Percentiles rank a stretch among this genome's conserved stretches.
These are phyloP conservation scores for Alloascoidea africana DNA, from an alignment of 805 yeast genomes.

Conservation along the genomic window DNA sequence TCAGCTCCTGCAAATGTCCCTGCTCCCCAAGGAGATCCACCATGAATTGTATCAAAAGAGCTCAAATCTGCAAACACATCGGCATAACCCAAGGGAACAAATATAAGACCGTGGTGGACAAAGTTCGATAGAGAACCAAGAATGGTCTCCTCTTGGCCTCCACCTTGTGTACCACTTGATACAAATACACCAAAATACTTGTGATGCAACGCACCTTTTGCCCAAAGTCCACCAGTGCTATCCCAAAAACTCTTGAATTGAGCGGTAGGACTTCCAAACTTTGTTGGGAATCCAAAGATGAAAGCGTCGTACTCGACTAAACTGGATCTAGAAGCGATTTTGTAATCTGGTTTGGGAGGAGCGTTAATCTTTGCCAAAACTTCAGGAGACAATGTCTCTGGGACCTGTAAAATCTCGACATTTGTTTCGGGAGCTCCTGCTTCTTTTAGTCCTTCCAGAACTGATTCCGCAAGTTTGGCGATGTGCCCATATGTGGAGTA, in stretches of 20 bases:
- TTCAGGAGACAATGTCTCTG: constrained; percentile 58
- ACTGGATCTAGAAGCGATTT: constrained; percentile 45
- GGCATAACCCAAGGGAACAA: constrained; percentile 68
- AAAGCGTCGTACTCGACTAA: constrained; percentile 61
- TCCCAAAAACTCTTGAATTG: constrained; percentile 71
- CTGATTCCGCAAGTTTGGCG: constrained; percentile 47
- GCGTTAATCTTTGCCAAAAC: constrained; percentile 45
- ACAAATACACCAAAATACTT: constrained; percentile 64
- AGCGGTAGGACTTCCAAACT: constrained; percentile 71
- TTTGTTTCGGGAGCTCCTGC: constrained; percentile 57
- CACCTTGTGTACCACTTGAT: constrained; percentile 63
- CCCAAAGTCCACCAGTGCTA: constrained; percentile 71
- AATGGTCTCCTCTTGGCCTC: constrained; percentile 68
- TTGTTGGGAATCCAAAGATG: constrained; percentile 75
- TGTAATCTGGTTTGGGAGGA: constrained; percentile 45
- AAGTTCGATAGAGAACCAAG: constrained; percentile 47
- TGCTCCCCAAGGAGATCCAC: constrained; percentile 81
- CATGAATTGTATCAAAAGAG: constrained; percentile 52
- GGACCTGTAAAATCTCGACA: constrained; percentile 60
- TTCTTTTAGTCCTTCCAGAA: constrained; percentile 50
- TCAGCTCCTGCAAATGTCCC: constrained; percentile 66
- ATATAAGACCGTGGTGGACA: constrained; percentile 71
- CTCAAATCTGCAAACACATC: constrained; percentile 35
- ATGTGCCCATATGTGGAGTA: constrained; percentile 77
- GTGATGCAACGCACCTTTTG: constrained; percentile 52